Evolutionary conservation across 208 protist species (phyloP).

Genomic region (Crithidia thermophila): DNA sequence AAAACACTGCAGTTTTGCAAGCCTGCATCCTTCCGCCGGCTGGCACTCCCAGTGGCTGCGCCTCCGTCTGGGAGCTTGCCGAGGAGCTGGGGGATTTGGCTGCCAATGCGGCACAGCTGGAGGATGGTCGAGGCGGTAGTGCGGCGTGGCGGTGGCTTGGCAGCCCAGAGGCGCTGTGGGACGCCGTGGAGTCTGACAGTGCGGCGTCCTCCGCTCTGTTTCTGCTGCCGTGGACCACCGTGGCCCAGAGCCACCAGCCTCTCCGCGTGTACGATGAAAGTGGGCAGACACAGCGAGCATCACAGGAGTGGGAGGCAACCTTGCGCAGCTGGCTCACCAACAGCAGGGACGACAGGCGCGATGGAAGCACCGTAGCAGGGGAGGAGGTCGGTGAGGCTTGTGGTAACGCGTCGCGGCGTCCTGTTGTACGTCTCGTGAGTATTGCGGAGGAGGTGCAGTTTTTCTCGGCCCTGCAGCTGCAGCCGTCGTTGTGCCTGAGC

Average conservation of each 20-base stretch:
- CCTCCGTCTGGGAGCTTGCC: conserved; percentile 42
- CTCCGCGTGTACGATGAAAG: conserved; percentile 89
- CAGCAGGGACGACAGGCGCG: neutral
- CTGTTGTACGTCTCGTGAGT: conserved; percentile 52
- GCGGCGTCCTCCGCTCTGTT: conserved; percentile 14
- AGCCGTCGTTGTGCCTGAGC: conserved; percentile 12
- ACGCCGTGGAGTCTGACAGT: conserved; percentile 1
- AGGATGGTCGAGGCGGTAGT: neutral
- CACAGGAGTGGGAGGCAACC: conserved; percentile 41
- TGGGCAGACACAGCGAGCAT: conserved; percentile 47
- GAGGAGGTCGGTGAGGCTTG: no score
- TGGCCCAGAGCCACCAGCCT: conserved; percentile 59
- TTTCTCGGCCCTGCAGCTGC: conserved; percentile 26
- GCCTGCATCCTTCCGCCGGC: conserved; percentile 9
- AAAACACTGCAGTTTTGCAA: neutral
- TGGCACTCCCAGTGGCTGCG: conserved; percentile 16
- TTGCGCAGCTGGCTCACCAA: conserved; percentile 40
- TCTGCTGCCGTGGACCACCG: conserved; percentile 79
- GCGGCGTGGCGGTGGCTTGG: conserved; percentile 66
- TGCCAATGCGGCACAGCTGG: neutral
- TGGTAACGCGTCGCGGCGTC: neutral
- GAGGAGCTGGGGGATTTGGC: conserved; percentile 47
- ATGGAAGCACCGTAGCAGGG: no score
- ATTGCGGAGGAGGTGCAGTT: conserved; percentile 55
- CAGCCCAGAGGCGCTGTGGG: conserved; percentile 42